Base-by-base conservation (phyloP, 257 asterid genomes). In the Nicotiana undulata region DNA sequence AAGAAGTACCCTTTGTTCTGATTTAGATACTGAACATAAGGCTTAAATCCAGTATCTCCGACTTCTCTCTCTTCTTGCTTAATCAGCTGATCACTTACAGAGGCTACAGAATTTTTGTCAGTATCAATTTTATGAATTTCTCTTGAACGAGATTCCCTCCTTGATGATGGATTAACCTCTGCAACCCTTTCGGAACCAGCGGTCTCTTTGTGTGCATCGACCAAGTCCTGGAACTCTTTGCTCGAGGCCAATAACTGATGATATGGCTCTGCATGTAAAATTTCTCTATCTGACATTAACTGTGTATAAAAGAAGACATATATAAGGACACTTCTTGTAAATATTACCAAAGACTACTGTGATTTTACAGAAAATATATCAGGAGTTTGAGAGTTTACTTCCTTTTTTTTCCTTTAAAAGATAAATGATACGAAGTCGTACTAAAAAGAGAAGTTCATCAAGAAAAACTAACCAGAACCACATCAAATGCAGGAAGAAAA, bases 31-130 rank as follows among this genome's bases (percentile, higher is more conserved):
- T 90, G 85, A 46, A 88, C 24, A 76, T 92, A 92, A 9, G 98
- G 97, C 88, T 85, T 95, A 51, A 92, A 90, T 64, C 96, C 97
- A 4, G 97, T 87, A 87, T 95, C 97, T 32, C 98, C 97, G 3
- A 86, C 86, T 88, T 90, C 99, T 40, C 93, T 89, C 81, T 91
- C 96, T 86, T 95, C 97, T 89, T 92, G 90, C 83, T 93, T 93
- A 56, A 95, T 93, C 90, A 95, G 82, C 86, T 92, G 96, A 82
- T 89, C 94, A 26, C 86, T 88, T 76, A 76, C 89, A 31, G 88
- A 83, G 77, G 85, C 61, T 63, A 78, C 26, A 3, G 79, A 37
- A 59, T 76, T 83, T 61, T 84, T 83, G 20, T 85, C 85, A 59
- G 65, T 82, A 60, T 61, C 52, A n/a, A 74, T 60, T 85, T 86